A percentile compares a stretch with the other conserved stretches of the same genome.
phyloP scores from a whole-genome alignment of 2,329 filamentous ascomycete species.

The Gaeumannomyces sp. region DNA sequence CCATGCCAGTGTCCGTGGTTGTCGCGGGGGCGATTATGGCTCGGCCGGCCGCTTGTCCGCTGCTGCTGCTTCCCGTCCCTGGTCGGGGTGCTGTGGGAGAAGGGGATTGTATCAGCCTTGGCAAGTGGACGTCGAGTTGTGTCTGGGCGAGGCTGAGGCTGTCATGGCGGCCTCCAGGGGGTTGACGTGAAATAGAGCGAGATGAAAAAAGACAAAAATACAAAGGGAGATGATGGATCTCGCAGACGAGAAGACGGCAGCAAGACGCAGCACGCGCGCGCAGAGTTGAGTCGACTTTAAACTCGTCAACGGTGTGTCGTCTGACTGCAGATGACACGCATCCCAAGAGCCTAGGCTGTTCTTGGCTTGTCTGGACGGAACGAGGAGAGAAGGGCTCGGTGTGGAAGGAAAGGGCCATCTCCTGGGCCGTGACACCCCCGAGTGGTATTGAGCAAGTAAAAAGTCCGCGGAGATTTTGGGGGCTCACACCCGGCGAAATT shows the following conservation, averaged over 20 bases:
- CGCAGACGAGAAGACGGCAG: background rate
- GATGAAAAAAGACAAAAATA: no score
- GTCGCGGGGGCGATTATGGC: conserved; percentile 9
- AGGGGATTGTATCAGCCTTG: background rate
- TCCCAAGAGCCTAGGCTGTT: background rate
- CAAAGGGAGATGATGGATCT: background rate
- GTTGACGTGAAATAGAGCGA: no score
- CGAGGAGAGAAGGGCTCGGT: no score
- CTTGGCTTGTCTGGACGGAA: background rate
- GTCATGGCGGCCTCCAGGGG: background rate
- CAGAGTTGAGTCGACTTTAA: background rate
- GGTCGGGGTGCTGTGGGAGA: background rate
- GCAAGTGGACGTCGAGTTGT: background rate
- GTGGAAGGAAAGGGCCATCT: no score
- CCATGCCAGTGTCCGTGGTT: conserved; percentile 10
- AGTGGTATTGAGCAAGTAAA: background rate
- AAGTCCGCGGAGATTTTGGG: background rate
- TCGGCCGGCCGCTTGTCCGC: background rate
- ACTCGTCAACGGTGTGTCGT: background rate
- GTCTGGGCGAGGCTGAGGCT: background rate
- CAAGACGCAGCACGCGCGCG: no score
- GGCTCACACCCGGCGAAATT: no score
- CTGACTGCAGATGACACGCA: background rate
- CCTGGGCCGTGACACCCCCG: background rate
- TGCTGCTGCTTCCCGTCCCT: conserved; percentile 7